These are phyloP conservation scores for Hyphopichia wangnamkhiaoensis DNA, from an alignment of 1,139 yeast species.

Conservation along the genomic window DNA sequence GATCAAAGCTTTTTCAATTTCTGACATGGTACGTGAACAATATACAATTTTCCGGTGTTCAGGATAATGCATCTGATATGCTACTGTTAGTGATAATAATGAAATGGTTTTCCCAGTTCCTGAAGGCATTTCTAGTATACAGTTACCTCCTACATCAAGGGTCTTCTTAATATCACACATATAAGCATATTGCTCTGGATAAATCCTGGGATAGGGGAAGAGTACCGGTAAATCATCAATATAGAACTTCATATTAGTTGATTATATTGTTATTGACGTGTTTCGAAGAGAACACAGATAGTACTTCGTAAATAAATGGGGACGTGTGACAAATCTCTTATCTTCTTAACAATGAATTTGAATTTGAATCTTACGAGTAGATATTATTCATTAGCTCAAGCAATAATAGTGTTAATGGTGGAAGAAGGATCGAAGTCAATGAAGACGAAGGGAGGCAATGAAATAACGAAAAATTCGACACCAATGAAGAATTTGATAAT, in stretches of 20 bases:
- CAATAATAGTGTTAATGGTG: too few species aligned
- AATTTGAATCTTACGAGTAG: too few species aligned
- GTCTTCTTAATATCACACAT: constrained; percentile 95
- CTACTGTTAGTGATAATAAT: constrained; percentile 83
- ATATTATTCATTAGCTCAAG: too few species aligned
- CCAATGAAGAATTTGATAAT: too few species aligned
- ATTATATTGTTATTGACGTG: too few species aligned
- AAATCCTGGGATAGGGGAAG: constrained; percentile 96
- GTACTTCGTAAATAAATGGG: too few species aligned
- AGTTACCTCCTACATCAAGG: constrained; percentile 95
- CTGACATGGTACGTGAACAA: constrained; percentile 99
- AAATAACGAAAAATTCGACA: too few species aligned
- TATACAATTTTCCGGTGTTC: constrained; percentile 92
- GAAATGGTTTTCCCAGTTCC: constrained; percentile 98
- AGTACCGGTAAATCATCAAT: constrained; percentile 94
- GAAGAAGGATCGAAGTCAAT: too few species aligned
- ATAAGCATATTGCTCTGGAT: constrained; percentile 97
- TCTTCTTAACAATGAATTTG: too few species aligned
- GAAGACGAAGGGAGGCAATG: too few species aligned
- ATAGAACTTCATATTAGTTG: constrained; percentile 57
- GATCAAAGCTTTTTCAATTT: constrained; percentile 95
- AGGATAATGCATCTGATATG: constrained; percentile 94
- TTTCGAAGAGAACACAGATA: too few species aligned
- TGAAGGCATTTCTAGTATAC: constrained; percentile 99
- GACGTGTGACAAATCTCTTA: too few species aligned